These are phyloP conservation scores for Apiospora koreana DNA, from an alignment of 2,329 filamentous ascomycete genomes.

Conservation along the genomic window DNA sequence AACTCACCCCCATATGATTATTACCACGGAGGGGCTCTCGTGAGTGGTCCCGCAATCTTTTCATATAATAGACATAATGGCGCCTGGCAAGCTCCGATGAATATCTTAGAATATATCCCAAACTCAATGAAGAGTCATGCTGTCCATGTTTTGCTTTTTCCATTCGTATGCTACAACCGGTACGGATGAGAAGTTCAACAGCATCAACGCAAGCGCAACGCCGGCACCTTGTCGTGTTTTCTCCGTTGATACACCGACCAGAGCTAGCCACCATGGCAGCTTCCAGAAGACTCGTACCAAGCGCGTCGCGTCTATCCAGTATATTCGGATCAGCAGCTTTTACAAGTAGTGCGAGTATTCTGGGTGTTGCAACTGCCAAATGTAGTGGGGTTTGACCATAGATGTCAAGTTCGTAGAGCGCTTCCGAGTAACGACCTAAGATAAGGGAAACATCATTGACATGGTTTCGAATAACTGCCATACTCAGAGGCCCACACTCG, in stretches of 20 bases:
- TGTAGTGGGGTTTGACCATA: slow-evolving; percentile 9
- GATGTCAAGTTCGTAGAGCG: slow-evolving; percentile 9
- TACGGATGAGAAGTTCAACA: not conserved
- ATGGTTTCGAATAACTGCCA: slow-evolving; percentile 11
- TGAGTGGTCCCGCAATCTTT: too few relatives aligned
- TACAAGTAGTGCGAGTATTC: not conserved
- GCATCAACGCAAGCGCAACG: not conserved
- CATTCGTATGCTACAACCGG: slow-evolving; percentile 2
- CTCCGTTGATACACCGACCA: not conserved
- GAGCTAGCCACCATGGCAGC: not conserved
- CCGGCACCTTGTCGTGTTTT: not conserved
- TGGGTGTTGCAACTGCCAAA: slow-evolving; percentile 9
- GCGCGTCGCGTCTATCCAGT: not conserved
- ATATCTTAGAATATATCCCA: not conserved
- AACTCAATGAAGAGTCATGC: not conserved
- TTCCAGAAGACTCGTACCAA: too few relatives aligned
- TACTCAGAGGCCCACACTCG: slow-evolving; percentile 11
- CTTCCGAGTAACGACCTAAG: slow-evolving; percentile 1
- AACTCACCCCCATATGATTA: too few relatives aligned
- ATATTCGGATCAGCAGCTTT: not conserved
- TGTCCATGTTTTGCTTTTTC: not conserved
- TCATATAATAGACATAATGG: slow-evolving; percentile 1
- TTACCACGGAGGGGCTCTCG: too few relatives aligned
- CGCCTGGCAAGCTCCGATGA: slow-evolving; percentile 12
- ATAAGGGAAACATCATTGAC: slow-evolving; percentile 6